These are phyloP conservation scores for Penicillium verhagenii DNA, from an alignment of 495 filamentous ascomycete species.

Conservation along the genomic window DNA sequence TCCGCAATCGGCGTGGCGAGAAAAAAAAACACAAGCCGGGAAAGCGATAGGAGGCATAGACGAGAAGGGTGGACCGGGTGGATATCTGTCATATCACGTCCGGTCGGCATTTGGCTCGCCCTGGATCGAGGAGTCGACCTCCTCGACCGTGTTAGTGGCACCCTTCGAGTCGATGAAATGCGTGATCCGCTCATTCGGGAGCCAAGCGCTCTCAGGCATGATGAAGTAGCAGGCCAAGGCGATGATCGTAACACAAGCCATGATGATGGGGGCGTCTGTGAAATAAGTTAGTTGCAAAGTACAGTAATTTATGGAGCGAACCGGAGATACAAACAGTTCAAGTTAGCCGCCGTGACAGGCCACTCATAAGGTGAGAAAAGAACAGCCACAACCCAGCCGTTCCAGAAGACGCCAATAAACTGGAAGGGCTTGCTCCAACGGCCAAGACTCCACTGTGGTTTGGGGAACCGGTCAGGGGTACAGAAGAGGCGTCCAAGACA, in stretches of 20 bases:
- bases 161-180: conserved; percentile 49
- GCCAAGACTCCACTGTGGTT: conserved; percentile 46
- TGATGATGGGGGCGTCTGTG: conserved; percentile 50
- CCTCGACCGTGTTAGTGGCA: conserved; percentile 27
- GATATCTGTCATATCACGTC: not conserved
- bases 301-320: not conserved
- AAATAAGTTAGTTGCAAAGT: not conserved
- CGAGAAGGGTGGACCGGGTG: not conserved
- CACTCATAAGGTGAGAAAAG: conserved; percentile 48
- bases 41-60: not conserved
- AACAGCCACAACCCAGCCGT: conserved; percentile 50
- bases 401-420: conserved; percentile 50
- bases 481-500: conserved; percentile 50
- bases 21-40: not conserved
- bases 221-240: conserved; percentile 48
- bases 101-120: conserved; percentile 6
- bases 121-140: conserved; percentile 12
- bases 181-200: conserved; percentile 41
- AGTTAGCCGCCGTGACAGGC: conserved; percentile 42
- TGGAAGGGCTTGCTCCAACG: conserved; percentile 48
- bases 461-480: conserved; percentile 47
- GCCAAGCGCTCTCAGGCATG: conserved; percentile 48
- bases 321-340: conserved; percentile 44
- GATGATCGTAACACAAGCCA: conserved; percentile 49
- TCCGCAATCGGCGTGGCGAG: not conserved